These are phyloP conservation scores for Cryoendolithus antarcticus DNA, from an alignment of 2,329 filamentous ascomycete species.

Conservation along the genomic window DNA sequence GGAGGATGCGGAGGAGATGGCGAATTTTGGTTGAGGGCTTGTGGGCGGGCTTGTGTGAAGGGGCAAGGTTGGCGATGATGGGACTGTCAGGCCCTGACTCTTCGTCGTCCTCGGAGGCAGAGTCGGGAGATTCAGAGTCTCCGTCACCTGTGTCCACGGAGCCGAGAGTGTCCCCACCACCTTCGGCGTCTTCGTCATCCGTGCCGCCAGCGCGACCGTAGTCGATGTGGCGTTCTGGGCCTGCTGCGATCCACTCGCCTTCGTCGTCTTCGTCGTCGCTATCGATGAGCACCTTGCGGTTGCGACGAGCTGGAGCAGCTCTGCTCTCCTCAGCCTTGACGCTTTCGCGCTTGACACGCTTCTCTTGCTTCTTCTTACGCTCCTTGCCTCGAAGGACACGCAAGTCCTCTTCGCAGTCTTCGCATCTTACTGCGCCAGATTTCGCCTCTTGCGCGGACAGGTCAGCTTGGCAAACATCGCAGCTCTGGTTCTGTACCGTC, in stretches of 20 bases:
- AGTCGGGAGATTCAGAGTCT: constrained; percentile 36
- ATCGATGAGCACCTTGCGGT: constrained; percentile 48
- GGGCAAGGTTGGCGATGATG: constrained; percentile 17
- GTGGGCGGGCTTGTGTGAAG: constrained; percentile 27
- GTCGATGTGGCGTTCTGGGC: constrained; percentile 48
- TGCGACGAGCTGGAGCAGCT: constrained; percentile 29
- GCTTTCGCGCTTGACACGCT: no score
- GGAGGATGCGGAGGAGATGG: constrained; percentile 68
- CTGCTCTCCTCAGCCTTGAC: constrained; percentile 18
- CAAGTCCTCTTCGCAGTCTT: constrained; percentile 64
- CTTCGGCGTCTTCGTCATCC: constrained; percentile 81
- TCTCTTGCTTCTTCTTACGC: constrained; percentile 15
- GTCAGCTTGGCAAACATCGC: constrained; percentile 68
- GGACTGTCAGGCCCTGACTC: constrained; percentile 19
- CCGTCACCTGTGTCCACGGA: constrained; percentile 51
- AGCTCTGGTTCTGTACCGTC: constrained; percentile 63
- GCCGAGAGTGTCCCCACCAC: constrained; percentile 66
- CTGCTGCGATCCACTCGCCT: constrained; percentile 63
- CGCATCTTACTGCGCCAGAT: constrained; percentile 48
- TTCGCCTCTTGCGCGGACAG: constrained; percentile 46
- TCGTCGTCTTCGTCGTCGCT: constrained; percentile 54
- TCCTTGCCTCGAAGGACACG: constrained; percentile 37
- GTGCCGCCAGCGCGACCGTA: constrained; percentile 56
- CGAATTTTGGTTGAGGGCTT: constrained; percentile 82
- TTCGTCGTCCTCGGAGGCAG: constrained; percentile 29